phyloP scores from a whole-genome alignment of 805 yeast species.

The Lipomyces yamadae region DNA sequence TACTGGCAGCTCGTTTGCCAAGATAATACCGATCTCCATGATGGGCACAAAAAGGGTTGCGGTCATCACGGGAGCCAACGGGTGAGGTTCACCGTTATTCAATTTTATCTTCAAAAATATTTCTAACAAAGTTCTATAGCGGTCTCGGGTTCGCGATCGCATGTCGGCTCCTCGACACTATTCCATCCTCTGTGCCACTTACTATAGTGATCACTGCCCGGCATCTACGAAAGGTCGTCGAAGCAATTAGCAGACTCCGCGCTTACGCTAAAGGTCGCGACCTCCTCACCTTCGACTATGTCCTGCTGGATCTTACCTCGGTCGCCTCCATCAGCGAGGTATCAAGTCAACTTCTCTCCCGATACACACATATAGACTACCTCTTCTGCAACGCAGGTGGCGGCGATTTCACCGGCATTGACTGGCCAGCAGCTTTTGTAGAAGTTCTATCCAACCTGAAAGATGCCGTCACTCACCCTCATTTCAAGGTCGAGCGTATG shows the following conservation, averaged over 20 bases:
- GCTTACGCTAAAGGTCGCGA: constrained; percentile 46
- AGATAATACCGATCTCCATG: not conserved
- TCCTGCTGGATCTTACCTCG: constrained; percentile 85
- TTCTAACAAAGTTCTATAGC: constrained; percentile 43
- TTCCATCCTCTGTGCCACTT: constrained; percentile 59
- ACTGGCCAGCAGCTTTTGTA: constrained; percentile 77
- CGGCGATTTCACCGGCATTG: constrained; percentile 83
- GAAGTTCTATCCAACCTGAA: constrained; percentile 71
- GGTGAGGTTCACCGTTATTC: constrained; percentile 36
- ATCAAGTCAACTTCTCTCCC: constrained; percentile 66
- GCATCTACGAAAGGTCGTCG: constrained; percentile 81
- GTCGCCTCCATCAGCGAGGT: constrained; percentile 86
- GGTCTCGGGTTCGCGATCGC: constrained; percentile 88
- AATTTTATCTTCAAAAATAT: not conserved
- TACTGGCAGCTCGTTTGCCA: not conserved
- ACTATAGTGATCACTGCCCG: constrained; percentile 89
- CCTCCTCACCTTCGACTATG: constrained; percentile 79
- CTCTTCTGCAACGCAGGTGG: constrained; percentile 88
- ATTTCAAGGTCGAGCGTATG: constrained; percentile 77
- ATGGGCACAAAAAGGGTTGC: constrained; percentile 41
- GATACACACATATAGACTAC: constrained; percentile 72
- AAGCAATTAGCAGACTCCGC: constrained; percentile 66
- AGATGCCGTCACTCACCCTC: constrained; percentile 85
- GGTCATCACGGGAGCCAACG: constrained; percentile 51
- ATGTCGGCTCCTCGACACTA: constrained; percentile 68